Conservation (phyloP, 2,329 filamentous ascomycete species). For the Colletotrichum sp. region DNA sequence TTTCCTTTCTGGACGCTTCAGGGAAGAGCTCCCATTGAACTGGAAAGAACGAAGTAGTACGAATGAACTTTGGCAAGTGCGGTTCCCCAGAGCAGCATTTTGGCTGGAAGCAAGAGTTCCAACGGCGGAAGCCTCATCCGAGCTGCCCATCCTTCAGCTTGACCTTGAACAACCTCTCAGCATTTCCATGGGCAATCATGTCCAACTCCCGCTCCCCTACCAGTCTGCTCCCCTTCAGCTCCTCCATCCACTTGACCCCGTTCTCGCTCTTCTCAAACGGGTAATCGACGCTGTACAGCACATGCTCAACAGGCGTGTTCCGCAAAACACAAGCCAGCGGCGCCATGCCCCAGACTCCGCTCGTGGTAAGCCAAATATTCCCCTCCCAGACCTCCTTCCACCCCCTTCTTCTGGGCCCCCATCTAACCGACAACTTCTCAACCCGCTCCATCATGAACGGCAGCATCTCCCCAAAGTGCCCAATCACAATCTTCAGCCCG, state of each 20-base stretch:
- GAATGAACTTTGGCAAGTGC: not conserved
- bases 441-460: constrained; percentile 59
- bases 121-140: not conserved
- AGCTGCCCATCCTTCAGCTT: constrained; percentile 20
- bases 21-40: not conserved
- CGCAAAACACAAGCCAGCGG: constrained; percentile 48
- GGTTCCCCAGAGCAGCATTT: not conserved
- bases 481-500: not conserved
- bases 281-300: constrained; percentile 63
- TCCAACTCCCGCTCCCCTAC: constrained; percentile 53
- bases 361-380: constrained; percentile 63
- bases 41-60: not conserved
- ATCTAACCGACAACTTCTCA: constrained; percentile 27
- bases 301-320: constrained; percentile 50
- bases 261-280: constrained; percentile 56
- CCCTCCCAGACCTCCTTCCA: constrained; percentile 56
- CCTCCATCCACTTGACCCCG: constrained; percentile 50
- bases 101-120: not conserved
- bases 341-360: constrained; percentile 54
- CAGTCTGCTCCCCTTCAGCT: constrained; percentile 52
- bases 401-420: constrained; percentile 33
- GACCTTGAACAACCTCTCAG: constrained; percentile 46
- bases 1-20: not conserved
- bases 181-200: constrained; percentile 54
- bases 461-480: constrained; percentile 36